Percentiles rank a stretch among this genome's conserved stretches.
Conservation (phyloP, 1,284 basidiomycete species). For the Apiotrichum mycotoxinovorans region DNA sequence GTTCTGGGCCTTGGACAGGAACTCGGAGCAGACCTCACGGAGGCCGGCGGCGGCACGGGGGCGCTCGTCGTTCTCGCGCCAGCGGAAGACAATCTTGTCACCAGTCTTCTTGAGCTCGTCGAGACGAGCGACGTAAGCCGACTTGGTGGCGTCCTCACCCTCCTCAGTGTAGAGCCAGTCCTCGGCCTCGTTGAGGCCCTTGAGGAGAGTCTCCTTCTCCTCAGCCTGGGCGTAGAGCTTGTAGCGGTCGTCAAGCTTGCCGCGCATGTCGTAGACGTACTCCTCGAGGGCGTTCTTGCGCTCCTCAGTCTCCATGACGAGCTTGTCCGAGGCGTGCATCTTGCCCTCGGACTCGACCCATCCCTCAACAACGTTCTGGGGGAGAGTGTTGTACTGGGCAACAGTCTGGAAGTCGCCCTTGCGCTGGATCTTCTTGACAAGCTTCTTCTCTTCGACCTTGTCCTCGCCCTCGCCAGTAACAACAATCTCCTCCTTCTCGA, state of each 20-base stretch:
- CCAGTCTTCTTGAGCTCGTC: slow-evolving; percentile 76
- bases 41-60: slow-evolving; percentile 66
- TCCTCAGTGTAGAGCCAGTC: slow-evolving; percentile 95
- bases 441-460: slow-evolving; percentile 66
- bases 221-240: slow-evolving; percentile 64
- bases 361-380: slow-evolving; percentile 60
- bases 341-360: slow-evolving; percentile 74
- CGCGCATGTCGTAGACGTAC: slow-evolving; percentile 89
- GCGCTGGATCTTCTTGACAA: slow-evolving; percentile 64
- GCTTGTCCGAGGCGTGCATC: slow-evolving; percentile 86
- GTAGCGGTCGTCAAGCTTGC: slow-evolving; percentile 84
- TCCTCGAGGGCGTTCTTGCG: slow-evolving; percentile 96
- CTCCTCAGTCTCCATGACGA: slow-evolving; percentile 92
- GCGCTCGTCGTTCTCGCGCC: slow-evolving; percentile 74
- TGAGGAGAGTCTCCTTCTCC: slow-evolving; percentile 74
- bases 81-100: slow-evolving; percentile 76
- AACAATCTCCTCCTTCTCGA: slow-evolving; percentile 65
- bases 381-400: slow-evolving; percentile 61
- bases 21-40: slow-evolving; percentile 78
- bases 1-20: slow-evolving; percentile 74
- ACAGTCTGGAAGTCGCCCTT: slow-evolving; percentile 77
- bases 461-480: slow-evolving; percentile 53
- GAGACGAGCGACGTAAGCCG: slow-evolving; percentile 74
- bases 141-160: slow-evolving; percentile 90
- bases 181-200: slow-evolving; percentile 69